Conservation (phyloP, 306 rosid species). For the Trifolium repens region DNA sequence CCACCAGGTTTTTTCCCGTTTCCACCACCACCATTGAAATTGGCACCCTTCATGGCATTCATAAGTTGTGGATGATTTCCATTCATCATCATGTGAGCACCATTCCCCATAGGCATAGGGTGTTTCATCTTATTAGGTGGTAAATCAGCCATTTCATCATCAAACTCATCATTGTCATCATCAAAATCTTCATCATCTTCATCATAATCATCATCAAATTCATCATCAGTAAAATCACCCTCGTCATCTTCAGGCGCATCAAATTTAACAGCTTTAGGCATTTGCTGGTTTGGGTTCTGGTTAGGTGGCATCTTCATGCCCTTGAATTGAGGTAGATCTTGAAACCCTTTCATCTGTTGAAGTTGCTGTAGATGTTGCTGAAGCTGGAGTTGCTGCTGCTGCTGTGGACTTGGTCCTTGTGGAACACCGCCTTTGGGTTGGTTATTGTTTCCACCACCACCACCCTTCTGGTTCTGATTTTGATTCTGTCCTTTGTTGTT, state of each 20-base stretch:
- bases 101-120: slow-evolving; percentile 40
- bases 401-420: slow-evolving; percentile 52
- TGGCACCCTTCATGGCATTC: slow-evolving; percentile 56
- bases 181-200: slow-evolving; percentile 47
- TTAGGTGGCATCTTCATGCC: slow-evolving; percentile 43
- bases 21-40: slow-evolving; percentile 42
- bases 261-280: slow-evolving; percentile 64
- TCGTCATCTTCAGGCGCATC: slow-evolving; percentile 58
- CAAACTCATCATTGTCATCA: slow-evolving; percentile 53
- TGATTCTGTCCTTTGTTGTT: slow-evolving; percentile 48
- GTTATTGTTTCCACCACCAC: slow-evolving; percentile 49
- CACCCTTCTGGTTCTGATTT: slow-evolving; percentile 46
- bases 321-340: slow-evolving; percentile 74
- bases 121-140: slow-evolving; percentile 58
- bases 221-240: slow-evolving; percentile 62
- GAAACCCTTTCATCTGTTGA: slow-evolving; percentile 75
- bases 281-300: slow-evolving; percentile 44
- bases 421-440: slow-evolving; percentile 56
- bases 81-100: slow-evolving; percentile 54
- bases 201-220: slow-evolving; percentile 37
- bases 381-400: slow-evolving; percentile 40
- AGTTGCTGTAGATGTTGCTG: slow-evolving; percentile 58
- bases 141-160: slow-evolving; percentile 60
- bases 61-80: slow-evolving; percentile 53
- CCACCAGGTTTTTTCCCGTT: slow-evolving; percentile 47